Conservation (phyloP, 495 filamentous ascomycete species). For the Trichoderma erinaceum region DNA sequence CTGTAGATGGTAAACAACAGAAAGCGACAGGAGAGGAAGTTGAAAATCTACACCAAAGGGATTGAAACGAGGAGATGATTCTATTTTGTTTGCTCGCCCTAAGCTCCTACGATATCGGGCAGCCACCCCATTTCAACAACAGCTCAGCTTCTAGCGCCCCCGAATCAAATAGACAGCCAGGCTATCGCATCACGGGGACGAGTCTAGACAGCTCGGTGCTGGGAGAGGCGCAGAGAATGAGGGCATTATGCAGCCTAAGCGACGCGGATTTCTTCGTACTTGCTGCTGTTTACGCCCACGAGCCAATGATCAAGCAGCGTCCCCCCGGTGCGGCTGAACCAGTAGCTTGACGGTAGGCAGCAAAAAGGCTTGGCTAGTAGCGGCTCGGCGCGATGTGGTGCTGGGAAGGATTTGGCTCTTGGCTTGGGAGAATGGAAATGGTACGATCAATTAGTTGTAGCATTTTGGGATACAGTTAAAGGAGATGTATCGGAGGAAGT, state of each 20-base stretch:
- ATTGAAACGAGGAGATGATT: background rate
- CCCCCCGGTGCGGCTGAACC: conserved; percentile 1
- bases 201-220: background rate
- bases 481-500: background rate
- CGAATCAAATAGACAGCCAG: background rate
- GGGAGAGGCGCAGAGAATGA: background rate
- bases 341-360: background rate
- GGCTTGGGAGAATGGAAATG: background rate
- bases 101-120: background rate
- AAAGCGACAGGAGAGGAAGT: background rate
- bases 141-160: conserved; percentile 1
- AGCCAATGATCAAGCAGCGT: background rate
- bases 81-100: background rate
- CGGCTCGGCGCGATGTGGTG: background rate
- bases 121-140: background rate
- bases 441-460: background rate
- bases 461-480: background rate
- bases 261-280: background rate
- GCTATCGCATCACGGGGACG: background rate
- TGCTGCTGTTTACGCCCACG: background rate
- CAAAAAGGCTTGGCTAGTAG: background rate
- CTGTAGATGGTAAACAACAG: background rate
- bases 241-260: background rate
- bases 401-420: background rate
- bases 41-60: background rate